phyloP scores from a whole-genome alignment of 352 stramenopile genomes.

The Phytophthora meadii region DNA sequence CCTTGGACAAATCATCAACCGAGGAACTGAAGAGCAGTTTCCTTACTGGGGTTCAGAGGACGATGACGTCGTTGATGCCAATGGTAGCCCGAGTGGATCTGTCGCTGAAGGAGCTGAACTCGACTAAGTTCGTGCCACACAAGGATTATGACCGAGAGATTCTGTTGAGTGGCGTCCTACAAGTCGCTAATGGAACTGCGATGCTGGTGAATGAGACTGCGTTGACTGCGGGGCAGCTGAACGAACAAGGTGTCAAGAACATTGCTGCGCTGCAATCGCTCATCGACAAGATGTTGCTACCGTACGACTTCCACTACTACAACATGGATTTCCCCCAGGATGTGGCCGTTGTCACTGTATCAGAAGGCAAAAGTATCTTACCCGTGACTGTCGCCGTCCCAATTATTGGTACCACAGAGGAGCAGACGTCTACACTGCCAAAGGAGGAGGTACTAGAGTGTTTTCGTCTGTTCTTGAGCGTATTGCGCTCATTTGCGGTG shows the following conservation, averaged over 20 bases:
- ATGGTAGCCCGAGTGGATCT: conserved; percentile 63
- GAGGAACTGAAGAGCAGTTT: conserved; percentile 26
- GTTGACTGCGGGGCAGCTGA: conserved; percentile 69
- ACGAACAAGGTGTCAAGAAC: conserved; percentile 79
- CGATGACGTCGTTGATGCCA: conserved; percentile 57
- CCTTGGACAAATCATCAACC: conserved; percentile 31
- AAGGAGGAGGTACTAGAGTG: conserved; percentile 56
- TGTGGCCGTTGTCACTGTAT: conserved; percentile 69
- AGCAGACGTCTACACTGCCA: background rate
- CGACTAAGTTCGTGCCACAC: conserved; percentile 64
- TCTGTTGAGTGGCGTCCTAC: conserved; percentile 57
- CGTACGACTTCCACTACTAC: conserved; percentile 89
- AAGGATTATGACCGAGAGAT: conserved; percentile 84
- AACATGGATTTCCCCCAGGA: conserved; percentile 87
- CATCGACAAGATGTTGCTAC: conserved; percentile 77
- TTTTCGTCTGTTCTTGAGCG: conserved; percentile 71
- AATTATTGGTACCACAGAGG: conserved; percentile 14
- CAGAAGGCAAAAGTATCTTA: conserved; percentile 76
- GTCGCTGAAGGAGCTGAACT: conserved; percentile 68
- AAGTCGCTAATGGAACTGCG: conserved; percentile 70
- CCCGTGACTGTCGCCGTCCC: conserved; percentile 66
- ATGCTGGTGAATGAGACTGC: conserved; percentile 76
- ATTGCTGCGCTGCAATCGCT: conserved; percentile 73
- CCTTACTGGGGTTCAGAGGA: conserved; percentile 36
- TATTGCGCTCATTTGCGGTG: conserved; percentile 61